Percentiles rank a stretch among this genome's conserved stretches.
phyloP scores from a whole-genome alignment of 2,329 filamentous ascomycete genomes.

The Fusarium buharicum region DNA sequence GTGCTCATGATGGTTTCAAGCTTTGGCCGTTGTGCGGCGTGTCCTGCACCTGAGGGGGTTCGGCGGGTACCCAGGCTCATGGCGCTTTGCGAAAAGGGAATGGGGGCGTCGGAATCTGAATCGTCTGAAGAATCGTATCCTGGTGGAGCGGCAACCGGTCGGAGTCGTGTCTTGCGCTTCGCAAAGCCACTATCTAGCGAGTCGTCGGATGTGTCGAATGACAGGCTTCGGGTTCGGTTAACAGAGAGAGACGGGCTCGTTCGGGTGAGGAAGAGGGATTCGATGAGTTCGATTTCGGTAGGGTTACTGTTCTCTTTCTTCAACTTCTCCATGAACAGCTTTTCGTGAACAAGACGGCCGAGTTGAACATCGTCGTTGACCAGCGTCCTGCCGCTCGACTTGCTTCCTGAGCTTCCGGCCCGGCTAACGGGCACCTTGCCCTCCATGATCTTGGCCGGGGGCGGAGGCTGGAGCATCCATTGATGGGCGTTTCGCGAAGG shows the following conservation, averaged over 20 bases:
- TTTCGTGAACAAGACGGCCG: slow-evolving; percentile 57
- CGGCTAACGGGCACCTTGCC: slow-evolving; percentile 79
- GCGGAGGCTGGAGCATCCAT: slow-evolving; percentile 95
- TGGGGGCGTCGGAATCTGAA: slow-evolving; percentile 44
- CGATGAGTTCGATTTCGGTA: slow-evolving; percentile 58
- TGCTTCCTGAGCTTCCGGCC: slow-evolving; percentile 67
- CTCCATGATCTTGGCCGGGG: slow-evolving; percentile 90
- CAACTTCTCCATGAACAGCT: slow-evolving; percentile 59
- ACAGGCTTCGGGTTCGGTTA: slow-evolving; percentile 52
- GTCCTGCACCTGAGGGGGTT: slow-evolving; percentile 41
- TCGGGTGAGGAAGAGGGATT: slow-evolving; percentile 53
- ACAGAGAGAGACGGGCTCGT: slow-evolving; percentile 49
- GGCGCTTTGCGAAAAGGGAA: slow-evolving; percentile 41
- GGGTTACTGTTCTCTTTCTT: slow-evolving; percentile 53
- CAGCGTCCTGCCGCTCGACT: slow-evolving; percentile 58
- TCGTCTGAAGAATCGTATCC: slow-evolving; percentile 51
- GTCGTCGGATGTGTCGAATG: slow-evolving; percentile 52
- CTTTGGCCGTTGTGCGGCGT: slow-evolving; percentile 56
- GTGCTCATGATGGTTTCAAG: slow-evolving; percentile 60
- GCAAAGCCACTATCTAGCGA: slow-evolving; percentile 47
- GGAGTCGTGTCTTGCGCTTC: slow-evolving; percentile 43
- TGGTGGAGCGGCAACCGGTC: slow-evolving; percentile 46
- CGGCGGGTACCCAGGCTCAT: slow-evolving; percentile 41
- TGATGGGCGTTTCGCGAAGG: slow-evolving; percentile 74
- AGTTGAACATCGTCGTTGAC: slow-evolving; percentile 56